Evolutionary conservation across 495 filamentous ascomycete species (phyloP).

Genomic region (Astrothelium macrocarpum): DNA sequence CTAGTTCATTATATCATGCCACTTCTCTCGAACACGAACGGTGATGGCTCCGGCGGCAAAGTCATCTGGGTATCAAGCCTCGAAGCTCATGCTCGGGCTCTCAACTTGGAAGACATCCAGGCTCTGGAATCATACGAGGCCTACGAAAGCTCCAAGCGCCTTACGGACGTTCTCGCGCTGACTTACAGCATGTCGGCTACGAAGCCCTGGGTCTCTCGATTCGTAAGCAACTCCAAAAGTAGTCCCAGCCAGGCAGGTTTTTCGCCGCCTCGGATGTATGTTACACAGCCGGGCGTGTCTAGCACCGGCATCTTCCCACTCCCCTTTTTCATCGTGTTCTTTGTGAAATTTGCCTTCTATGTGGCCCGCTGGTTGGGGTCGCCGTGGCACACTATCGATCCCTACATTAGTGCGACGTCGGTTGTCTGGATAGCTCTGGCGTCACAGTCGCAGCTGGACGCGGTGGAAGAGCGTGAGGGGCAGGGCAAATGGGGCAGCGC

Average conservation of each 20-base stretch:
- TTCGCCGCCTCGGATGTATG: constrained; percentile 50
- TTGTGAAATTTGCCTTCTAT: constrained; percentile 47
- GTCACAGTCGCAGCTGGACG: constrained; percentile 55
- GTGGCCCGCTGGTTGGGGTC: constrained; percentile 30
- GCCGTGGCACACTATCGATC: constrained; percentile 43
- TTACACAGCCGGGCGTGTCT: constrained; percentile 82
- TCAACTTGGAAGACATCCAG: constrained; percentile 66
- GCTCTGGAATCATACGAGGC: constrained; percentile 48
- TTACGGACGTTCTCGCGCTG: constrained; percentile 73
- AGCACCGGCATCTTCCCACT: constrained; percentile 71
- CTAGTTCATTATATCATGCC: constrained; percentile 70
- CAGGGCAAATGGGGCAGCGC: constrained; percentile 78
- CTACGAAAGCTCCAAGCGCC: constrained; percentile 78
- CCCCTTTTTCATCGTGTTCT: constrained; percentile 50
- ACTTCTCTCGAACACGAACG: constrained; percentile 45
- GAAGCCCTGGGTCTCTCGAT: constrained; percentile 43
- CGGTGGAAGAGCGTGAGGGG: constrained; percentile 44
- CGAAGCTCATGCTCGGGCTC: constrained; percentile 50
- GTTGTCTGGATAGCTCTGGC: constrained; percentile 69
- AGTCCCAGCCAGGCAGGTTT: neutral
- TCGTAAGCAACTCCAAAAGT: constrained; percentile 24
- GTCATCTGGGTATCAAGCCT: constrained; percentile 80
- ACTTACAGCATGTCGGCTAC: constrained; percentile 60
- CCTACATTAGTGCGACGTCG: constrained; percentile 60
- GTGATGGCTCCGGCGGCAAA: constrained; percentile 39